phyloP scores from a whole-genome alignment of 2,329 filamentous ascomycete genomes.

The Botryotinia globosa region DNA sequence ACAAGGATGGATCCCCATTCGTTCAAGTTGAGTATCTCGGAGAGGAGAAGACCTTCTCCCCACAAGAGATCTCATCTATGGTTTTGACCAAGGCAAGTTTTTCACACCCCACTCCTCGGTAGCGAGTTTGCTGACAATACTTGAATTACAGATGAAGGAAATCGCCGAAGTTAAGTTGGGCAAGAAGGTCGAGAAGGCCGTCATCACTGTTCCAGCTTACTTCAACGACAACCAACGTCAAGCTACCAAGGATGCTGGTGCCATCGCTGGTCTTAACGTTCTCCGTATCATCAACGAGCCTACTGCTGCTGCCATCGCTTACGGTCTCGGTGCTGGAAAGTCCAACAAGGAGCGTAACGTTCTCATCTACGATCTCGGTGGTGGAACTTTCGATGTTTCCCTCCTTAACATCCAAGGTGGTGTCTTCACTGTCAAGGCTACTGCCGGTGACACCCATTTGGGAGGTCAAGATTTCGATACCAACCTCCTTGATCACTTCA shows the following conservation, averaged over 20 bases:
- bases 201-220: conserved; percentile 98
- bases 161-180: conserved; percentile 97
- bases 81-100: conserved; percentile 84
- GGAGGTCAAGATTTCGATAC: conserved; percentile 97
- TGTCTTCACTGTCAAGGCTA: conserved; percentile 99
- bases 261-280: conserved; percentile 94
- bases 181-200: conserved; percentile 98
- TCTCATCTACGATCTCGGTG: conserved; percentile 99
- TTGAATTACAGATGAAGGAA: conserved; percentile 84
- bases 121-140: neutral
- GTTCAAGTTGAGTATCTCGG: conserved; percentile 95
- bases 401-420: conserved; percentile 98
- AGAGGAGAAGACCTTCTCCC: conserved; percentile 93
- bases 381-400: conserved; percentile 99
- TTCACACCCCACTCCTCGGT: conserved; percentile 1
- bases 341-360: conserved; percentile 98
- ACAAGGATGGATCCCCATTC: conserved; percentile 82
- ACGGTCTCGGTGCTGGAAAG: conserved; percentile 94
- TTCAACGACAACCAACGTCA: conserved; percentile 99
- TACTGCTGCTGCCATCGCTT: conserved; percentile 95
- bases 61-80: conserved; percentile 99
- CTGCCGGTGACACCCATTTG: conserved; percentile 94
- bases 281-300: conserved; percentile 99
- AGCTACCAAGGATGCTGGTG: conserved; percentile 98
- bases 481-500: conserved; percentile 93